These are phyloP conservation scores for Suhomyces sp. DNA, from an alignment of 805 yeast species.

Conservation along the genomic window DNA sequence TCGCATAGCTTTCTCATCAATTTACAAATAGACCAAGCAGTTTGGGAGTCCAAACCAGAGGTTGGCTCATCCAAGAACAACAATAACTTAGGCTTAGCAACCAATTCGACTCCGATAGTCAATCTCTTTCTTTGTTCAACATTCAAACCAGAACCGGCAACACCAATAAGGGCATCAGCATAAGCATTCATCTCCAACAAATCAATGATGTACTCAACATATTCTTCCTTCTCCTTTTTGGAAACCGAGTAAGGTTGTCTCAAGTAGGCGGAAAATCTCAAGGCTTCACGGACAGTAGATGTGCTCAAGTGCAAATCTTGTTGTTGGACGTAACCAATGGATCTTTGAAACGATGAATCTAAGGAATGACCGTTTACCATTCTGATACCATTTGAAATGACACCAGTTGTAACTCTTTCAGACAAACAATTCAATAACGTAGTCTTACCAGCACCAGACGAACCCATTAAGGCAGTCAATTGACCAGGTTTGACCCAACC, in stretches of 20 bases:
- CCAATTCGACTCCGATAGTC: conserved; percentile 42
- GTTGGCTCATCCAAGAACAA: conserved; percentile 44
- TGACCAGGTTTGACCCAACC: conserved; percentile 87
- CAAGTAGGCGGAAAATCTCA: conserved; percentile 25
- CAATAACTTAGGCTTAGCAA: conserved; percentile 37
- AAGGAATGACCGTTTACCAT: conserved; percentile 28
- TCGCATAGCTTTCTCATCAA: conserved; percentile 40
- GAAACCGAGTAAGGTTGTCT: conserved; percentile 24
- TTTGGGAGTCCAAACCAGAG: conserved; percentile 43
- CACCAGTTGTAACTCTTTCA: conserved; percentile 20
- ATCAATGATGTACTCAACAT: conserved; percentile 25
- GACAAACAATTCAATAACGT: conserved; percentile 42
- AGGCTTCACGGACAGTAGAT: conserved; percentile 30
- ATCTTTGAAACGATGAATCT: conserved; percentile 29
- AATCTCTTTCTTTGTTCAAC: conserved; percentile 42
- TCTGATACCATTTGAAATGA: conserved; percentile 32
- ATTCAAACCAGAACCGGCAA: conserved; percentile 36
- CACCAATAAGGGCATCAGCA: conserved; percentile 33
- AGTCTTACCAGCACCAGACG: conserved; percentile 48
- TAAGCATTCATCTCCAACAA: conserved; percentile 25
- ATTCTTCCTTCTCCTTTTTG: conserved; percentile 20
- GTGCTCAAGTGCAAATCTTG: conserved; percentile 33
- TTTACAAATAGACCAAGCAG: conserved; percentile 43
- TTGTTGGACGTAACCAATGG: conserved; percentile 34
- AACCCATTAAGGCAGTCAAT: conserved; percentile 68